Evolutionary conservation across 108 stramenopile genomes (phyloP).

Genomic region (Chaetoceros muelleri): DNA sequence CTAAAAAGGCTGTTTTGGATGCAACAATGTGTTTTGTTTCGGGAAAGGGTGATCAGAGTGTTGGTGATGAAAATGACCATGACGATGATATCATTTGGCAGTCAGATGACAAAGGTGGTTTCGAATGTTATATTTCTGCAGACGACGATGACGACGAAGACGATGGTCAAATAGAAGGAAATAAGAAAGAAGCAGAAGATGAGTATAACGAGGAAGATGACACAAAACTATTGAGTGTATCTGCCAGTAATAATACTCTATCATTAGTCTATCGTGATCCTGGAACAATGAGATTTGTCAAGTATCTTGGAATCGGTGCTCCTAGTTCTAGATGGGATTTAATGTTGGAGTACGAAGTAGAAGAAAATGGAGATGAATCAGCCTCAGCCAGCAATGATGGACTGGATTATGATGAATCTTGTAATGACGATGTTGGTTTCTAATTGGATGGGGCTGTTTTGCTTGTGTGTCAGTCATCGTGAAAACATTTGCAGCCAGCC

Average conservation of each 20-base stretch:
- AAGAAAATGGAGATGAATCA: conserved; percentile 35
- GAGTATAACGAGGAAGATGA: conserved; percentile 91
- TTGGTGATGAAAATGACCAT: conserved; percentile 28
- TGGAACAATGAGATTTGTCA: conserved; percentile 91
- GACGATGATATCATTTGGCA: conserved; percentile 67
- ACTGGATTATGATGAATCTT: too few relatives aligned
- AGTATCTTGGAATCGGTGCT: conserved; percentile 83
- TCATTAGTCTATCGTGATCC: conserved; percentile 88
- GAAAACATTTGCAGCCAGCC: too few relatives aligned
- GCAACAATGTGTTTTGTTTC: conserved; percentile 75
- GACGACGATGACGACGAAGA: conserved; percentile 72
- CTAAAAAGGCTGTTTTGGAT: conserved; percentile 64
- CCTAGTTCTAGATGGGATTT: conserved; percentile 91
- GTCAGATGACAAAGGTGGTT: conserved; percentile 89
- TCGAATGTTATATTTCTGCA: conserved; percentile 93
- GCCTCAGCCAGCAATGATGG: too few relatives aligned
- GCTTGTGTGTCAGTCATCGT: too few relatives aligned
- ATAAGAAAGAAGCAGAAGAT: conserved; percentile 48
- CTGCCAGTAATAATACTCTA: conserved; percentile 86
- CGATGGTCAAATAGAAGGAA: conserved; percentile 8
- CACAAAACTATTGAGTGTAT: conserved; percentile 84
- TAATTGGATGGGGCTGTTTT: too few relatives aligned
- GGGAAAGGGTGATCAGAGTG: conserved; percentile 43
- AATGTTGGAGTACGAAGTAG: conserved; percentile 75
- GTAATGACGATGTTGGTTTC: too few relatives aligned